Conservation (phyloP, 176 grass and related monocot species). For the Rhipidocladum racemiflorum region DNA sequence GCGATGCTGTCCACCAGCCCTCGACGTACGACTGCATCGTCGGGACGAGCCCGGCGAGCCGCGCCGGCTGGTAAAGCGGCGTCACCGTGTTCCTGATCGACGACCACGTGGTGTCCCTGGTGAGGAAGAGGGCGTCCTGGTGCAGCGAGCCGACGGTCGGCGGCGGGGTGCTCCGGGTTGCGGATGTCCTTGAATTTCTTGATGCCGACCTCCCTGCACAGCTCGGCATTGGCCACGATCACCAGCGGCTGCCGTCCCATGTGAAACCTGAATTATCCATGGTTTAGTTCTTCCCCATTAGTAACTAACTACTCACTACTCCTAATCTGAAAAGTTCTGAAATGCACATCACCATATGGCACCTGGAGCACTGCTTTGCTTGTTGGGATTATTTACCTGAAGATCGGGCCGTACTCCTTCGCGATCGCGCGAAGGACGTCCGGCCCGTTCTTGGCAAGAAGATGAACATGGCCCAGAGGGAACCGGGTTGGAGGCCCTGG, state of each 20-base stretch:
- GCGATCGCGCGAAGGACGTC: conserved; percentile 63
- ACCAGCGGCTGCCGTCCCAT: conserved; percentile 92
- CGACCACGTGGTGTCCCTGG: conserved; percentile 78
- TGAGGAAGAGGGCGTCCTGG: conserved; percentile 85
- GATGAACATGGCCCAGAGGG: conserved; percentile 62
- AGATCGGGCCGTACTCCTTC: conserved; percentile 79
- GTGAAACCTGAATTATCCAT: conserved; percentile 62
- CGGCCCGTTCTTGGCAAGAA: conserved; percentile 69
- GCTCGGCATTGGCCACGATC: conserved; percentile 79
- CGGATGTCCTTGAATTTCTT: conserved; percentile 93
- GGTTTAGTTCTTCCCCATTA: conserved; percentile 2
- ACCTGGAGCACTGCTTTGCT: background rate
- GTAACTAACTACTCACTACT: background rate
- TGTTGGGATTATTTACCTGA: conserved; percentile 44
- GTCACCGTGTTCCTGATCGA: conserved; percentile 77
- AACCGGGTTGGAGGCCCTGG: conserved; percentile 67
- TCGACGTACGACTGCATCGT: conserved; percentile 74
- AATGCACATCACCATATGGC: background rate
- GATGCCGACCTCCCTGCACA: conserved; percentile 90
- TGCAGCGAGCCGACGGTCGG: conserved; percentile 65
- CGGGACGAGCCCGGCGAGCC: conserved; percentile 64
- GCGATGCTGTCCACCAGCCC: conserved; percentile 37
- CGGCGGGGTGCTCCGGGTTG: conserved; percentile 75
- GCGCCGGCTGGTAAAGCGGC: conserved; percentile 81
- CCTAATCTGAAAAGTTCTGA: background rate